Evolutionary conservation across 176 grass and related monocot species (phyloP).

Genomic region (Dactylis glomerata): DNA sequence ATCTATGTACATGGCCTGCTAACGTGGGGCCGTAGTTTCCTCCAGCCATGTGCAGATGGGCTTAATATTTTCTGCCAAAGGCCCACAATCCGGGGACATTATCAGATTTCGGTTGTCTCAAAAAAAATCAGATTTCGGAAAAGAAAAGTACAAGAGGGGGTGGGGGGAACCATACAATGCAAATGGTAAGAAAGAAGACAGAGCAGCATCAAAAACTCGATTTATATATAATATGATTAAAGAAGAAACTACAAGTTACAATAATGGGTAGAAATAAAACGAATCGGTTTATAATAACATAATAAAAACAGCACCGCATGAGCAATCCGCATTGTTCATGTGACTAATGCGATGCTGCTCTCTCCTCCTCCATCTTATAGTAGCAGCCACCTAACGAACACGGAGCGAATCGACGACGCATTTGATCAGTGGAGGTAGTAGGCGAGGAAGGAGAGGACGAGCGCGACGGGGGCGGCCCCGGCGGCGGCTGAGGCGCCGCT

Average conservation of each 20-base stretch:
- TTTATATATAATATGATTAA: not conserved
- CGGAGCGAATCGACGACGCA: not conserved
- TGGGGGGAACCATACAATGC: not conserved
- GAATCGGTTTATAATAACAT: not conserved
- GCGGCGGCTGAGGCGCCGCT: not conserved
- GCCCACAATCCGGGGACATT: no score
- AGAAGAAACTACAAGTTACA: not conserved
- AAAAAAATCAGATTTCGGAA: no score
- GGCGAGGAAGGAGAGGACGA: slow-evolving; percentile 40
- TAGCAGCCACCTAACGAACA: not conserved
- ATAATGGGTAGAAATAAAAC: not conserved
- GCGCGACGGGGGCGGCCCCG: not conserved
- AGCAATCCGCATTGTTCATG: not conserved
- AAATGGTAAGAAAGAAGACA: not conserved
- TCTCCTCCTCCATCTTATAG: not conserved
- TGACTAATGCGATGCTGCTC: not conserved
- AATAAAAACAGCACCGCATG: not conserved
- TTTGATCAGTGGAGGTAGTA: slow-evolving; percentile 43
- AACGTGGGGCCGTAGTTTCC: no score
- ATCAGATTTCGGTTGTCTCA: no score
- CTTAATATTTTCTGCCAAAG: not conserved
- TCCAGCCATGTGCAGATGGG: not conserved
- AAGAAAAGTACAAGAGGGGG: no score
- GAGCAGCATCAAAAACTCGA: not conserved
- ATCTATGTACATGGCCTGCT: no score